Evolutionary conservation across 2,329 filamentous ascomycete species (phyloP), one percentile per base, ranked within the genome.

Genomic region (Cryphonectria nitschkei): DNA sequence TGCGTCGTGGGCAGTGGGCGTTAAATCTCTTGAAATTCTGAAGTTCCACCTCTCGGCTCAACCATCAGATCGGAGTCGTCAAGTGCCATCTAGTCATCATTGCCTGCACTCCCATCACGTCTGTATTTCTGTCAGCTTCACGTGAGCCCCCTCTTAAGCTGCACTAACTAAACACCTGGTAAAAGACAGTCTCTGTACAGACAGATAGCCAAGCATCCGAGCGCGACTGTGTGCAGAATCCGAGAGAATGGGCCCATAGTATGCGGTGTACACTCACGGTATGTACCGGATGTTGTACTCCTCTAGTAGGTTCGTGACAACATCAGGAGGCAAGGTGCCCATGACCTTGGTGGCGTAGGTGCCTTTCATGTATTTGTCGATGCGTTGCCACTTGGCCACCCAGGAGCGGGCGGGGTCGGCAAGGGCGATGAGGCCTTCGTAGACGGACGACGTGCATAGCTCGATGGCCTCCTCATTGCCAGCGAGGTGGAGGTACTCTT

Each of bases 331-430:
- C 71, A 92, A 81, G 78, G 93, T 89, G 26, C 96, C 96, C 43
- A 92, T 94, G 34, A 99, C 96, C 84, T 98, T 98, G 69, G 94
- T 93, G 26, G 96, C 96, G 83, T 99, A 99, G 70, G 97, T 90
- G 68, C 96, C 96, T 22, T 90, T 88, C 67, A 96, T 92, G 80
- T 97, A 98, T 69, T 89, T 89, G 79, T 98, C 93, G 72, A 99
- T 83, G 11, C 96, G 89, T 85, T 98, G 94, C 92, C 95, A 98
- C 79, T 93, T 93, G n/a, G 95, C 95, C 65, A 98, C 93, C 96
- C 96, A 99, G 77, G 93, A 97, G 75, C 86, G 88, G 60, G 84
- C 83, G n/a, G 95, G 95, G 79, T 98, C 91, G 64, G 91, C 89
- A 52, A 98, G 87, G 56, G 93, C 90, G 79, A 98, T 93, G 74